Evolutionary conservation across 495 filamentous ascomycete species (phyloP).

Genomic region (Hyaloscypha variabilis): DNA sequence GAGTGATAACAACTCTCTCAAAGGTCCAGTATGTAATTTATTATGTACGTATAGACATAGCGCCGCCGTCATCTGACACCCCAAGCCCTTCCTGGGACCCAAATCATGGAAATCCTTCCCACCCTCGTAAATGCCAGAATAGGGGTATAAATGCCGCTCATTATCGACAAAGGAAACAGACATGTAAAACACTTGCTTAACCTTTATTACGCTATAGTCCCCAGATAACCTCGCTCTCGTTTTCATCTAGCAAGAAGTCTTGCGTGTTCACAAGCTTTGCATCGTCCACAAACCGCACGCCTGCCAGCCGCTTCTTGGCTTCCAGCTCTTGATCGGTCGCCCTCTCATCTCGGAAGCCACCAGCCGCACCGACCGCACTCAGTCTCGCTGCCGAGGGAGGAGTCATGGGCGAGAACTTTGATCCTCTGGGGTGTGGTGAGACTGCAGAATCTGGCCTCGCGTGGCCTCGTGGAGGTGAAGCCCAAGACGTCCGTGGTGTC

Average conservation of each 20-base stretch:
- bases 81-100: background rate
- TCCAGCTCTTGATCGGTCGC: background rate
- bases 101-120: background rate
- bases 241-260: constrained; percentile 26
- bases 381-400: constrained; percentile 26
- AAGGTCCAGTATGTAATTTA: background rate
- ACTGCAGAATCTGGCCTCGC: constrained; percentile 25
- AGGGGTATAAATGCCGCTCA: constrained; percentile 6
- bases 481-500: constrained; percentile 27
- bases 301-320: constrained; percentile 10
- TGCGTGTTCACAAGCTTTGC: constrained; percentile 11
- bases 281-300: constrained; percentile 23
- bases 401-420: constrained; percentile 12
- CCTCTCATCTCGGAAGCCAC: constrained; percentile 18
- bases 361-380: constrained; percentile 28
- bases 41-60: background rate
- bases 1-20: too few species aligned
- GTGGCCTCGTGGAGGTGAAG: background rate
- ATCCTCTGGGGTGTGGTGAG: constrained; percentile 8
- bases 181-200: background rate
- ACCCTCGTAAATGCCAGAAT: background rate
- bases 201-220: constrained; percentile 16
- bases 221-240: constrained; percentile 23
- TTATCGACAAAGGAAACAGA: constrained; percentile 18
- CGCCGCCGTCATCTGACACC: background rate